phyloP scores from a whole-genome alignment of 805 yeast species.

The Peterozyma toletana region DNA sequence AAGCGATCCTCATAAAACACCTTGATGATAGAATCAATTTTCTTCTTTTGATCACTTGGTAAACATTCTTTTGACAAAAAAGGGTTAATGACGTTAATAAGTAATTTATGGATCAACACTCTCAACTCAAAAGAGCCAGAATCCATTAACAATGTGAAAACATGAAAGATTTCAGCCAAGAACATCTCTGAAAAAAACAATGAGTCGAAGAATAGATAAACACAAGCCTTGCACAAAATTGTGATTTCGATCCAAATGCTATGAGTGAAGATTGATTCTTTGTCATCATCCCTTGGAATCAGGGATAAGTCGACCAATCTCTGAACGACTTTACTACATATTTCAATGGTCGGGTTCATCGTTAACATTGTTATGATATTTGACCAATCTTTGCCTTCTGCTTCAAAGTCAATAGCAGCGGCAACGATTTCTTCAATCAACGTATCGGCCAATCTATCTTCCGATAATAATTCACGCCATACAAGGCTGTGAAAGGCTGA shows the following conservation, averaged over 20 bases:
- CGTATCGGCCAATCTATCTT: slow-evolving; percentile 47
- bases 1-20: slow-evolving; percentile 55
- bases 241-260: slow-evolving; percentile 66
- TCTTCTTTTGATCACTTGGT: slow-evolving; percentile 26
- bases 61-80: slow-evolving; percentile 50
- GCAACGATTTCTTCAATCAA: slow-evolving; percentile 70
- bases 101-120: slow-evolving; percentile 48
- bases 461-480: slow-evolving; percentile 63
- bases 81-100: slow-evolving; percentile 65
- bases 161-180: slow-evolving; percentile 64
- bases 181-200: slow-evolving; percentile 52
- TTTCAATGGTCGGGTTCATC: slow-evolving; percentile 61
- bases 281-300: slow-evolving; percentile 30
- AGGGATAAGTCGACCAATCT: slow-evolving; percentile 49
- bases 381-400: slow-evolving; percentile 68
- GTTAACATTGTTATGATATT: slow-evolving; percentile 56
- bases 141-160: slow-evolving; percentile 57
- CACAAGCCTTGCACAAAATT: slow-evolving; percentile 55
- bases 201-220: slow-evolving; percentile 67
- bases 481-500: slow-evolving; percentile 50
- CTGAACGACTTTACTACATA: slow-evolving; percentile 57
- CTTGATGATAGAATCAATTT: slow-evolving; percentile 40
- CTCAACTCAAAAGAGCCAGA: slow-evolving; percentile 50
- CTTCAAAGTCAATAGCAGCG: slow-evolving; percentile 68
- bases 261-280: slow-evolving; percentile 38